Conservation (phyloP, 1,284 basidiomycete species). For the Fistulinella staudtii region DNA sequence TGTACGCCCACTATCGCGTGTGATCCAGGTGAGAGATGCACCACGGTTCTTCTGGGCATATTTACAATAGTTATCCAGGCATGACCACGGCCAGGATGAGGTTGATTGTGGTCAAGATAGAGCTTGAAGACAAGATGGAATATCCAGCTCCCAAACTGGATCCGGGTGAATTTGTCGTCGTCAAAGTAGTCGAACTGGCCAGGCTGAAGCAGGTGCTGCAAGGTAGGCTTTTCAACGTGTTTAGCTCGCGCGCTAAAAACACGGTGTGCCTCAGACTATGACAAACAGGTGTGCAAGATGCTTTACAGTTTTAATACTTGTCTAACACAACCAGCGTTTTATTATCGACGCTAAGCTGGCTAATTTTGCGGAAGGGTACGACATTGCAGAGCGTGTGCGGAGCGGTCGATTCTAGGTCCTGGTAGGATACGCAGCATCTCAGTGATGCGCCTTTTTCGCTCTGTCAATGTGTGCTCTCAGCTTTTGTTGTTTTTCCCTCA, state of each 20-base stretch:
- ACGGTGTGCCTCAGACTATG: conserved; percentile 50
- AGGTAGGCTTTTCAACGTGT: conserved; percentile 43
- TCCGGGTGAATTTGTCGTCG: conserved; percentile 80
- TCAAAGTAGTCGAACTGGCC: conserved; percentile 63
- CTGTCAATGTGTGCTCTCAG: conserved; percentile 70
- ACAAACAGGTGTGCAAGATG: conserved; percentile 45
- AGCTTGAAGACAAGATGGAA: conserved; percentile 56
- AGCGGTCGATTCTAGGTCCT: conserved; percentile 14
- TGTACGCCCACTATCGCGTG: conserved; percentile 67
- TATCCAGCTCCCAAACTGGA: conserved; percentile 65
- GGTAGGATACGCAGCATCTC: neutral
- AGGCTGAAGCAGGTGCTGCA: conserved; percentile 60
- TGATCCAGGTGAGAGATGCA: conserved; percentile 57
- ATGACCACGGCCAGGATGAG: conserved; percentile 86
- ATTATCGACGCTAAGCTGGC: conserved; percentile 74
- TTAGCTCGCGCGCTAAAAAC: neutral
- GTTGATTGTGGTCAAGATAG: conserved; percentile 62
- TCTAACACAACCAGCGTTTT: conserved; percentile 49
- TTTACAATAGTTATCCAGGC: conserved; percentile 40
- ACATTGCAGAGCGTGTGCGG: conserved; percentile 42
- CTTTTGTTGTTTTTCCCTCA: conserved; percentile 82
- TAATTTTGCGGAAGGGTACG: conserved; percentile 70
- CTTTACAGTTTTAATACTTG: neutral
- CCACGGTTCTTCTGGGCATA: neutral
- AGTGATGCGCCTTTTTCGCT: conserved; percentile 56